phyloP scores from a whole-genome alignment of 139 green algal species.

The Chlamydomonas sphaeroides region DNA sequence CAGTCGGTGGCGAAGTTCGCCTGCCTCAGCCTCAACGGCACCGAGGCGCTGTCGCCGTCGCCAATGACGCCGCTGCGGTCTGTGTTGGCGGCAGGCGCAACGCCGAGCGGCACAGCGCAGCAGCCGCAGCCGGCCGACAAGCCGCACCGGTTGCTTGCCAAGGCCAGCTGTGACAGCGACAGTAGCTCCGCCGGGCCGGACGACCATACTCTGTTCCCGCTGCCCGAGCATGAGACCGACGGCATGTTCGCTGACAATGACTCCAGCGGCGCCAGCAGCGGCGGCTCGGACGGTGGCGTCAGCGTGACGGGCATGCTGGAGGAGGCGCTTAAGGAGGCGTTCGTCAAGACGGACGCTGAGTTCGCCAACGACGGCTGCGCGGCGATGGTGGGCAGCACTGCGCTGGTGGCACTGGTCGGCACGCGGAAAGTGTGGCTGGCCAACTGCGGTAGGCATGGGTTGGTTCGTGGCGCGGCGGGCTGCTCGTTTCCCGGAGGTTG shows the following conservation, averaged over 20 bases:
- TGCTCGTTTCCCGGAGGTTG: too few species aligned
- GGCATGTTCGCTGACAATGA: conserved; percentile 22
- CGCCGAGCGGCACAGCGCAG: background rate
- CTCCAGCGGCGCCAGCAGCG: conserved; percentile 23
- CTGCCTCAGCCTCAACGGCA: background rate
- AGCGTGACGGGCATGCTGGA: conserved; percentile 53
- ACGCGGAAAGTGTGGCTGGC: conserved; percentile 68
- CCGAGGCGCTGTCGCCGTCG: background rate
- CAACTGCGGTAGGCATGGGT: conserved; percentile 79
- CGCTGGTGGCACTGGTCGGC: conserved; percentile 74
- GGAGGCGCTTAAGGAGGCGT: conserved; percentile 65
- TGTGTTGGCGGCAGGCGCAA: background rate
- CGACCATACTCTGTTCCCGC: conserved; percentile 15
- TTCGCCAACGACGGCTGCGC: conserved; percentile 66
- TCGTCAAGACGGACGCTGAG: conserved; percentile 67
- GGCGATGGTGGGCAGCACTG: conserved; percentile 85
- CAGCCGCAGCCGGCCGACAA: background rate
- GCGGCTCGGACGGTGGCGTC: conserved; percentile 24
- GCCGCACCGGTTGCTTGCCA: background rate
- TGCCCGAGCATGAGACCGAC: conserved; percentile 16
- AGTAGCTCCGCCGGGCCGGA: conserved; percentile 4
- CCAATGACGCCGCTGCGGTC: background rate
- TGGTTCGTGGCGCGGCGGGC: too few species aligned
- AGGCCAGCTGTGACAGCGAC: conserved; percentile 17
- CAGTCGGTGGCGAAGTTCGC: conserved; percentile 33